Conservation (phyloP, 305 asterid species). For the Solanum hybrid region DNA sequence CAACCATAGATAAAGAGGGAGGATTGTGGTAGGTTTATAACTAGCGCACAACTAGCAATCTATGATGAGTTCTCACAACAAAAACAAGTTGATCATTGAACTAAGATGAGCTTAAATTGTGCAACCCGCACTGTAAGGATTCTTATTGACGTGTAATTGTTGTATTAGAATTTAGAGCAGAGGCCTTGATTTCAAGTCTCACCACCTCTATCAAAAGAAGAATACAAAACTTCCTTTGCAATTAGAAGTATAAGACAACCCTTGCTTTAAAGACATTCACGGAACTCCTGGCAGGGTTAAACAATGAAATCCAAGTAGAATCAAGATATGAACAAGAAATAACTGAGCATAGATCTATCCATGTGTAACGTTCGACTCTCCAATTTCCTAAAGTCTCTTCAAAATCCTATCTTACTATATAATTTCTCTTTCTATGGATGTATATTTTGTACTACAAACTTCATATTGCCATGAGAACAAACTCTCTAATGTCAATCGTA, state of each 20-base stretch:
- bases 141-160: background rate
- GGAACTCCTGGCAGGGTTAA: background rate
- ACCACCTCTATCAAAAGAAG: background rate
- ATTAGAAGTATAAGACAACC: background rate
- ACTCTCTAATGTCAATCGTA: background rate
- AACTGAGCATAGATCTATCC: background rate
- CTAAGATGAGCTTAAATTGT: background rate
- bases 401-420: background rate
- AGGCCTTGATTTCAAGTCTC: background rate
- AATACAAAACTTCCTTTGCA: background rate
- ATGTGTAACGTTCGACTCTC: background rate
- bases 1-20: background rate
- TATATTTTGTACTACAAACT: background rate
- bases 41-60: background rate
- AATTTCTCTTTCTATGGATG: background rate
- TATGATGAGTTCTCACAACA: background rate
- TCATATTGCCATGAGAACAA: background rate
- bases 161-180: background rate
- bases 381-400: background rate
- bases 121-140: background rate
- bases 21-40: background rate
- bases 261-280: background rate
- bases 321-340: background rate
- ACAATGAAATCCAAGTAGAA: background rate
- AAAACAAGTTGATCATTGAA: background rate